Percentiles rank a stretch among this genome's conserved stretches.
These are phyloP conservation scores for Yarrowia yakushimensis DNA, from an alignment of 805 yeast species.

Conservation along the genomic window DNA sequence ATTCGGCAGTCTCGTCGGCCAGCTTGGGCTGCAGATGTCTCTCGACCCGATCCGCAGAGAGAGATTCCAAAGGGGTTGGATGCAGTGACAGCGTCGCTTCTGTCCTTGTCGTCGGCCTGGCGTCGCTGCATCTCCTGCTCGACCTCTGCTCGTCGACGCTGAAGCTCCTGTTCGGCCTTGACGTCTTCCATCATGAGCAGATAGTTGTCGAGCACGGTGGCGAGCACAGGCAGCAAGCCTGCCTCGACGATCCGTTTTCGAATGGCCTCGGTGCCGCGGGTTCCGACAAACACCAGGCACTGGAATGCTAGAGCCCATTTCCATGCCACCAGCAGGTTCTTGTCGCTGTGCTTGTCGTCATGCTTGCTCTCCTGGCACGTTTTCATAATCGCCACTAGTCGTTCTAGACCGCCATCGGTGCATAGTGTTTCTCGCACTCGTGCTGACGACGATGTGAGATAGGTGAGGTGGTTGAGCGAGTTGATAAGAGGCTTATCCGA, in stretches of 20 bases:
- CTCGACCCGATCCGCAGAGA: neutral
- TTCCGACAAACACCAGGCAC: slow-evolving; percentile 85
- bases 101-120: neutral
- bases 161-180: slow-evolving; percentile 23
- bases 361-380: slow-evolving; percentile 53
- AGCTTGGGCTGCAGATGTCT: neutral
- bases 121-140: slow-evolving; percentile 16
- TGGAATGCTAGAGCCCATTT: slow-evolving; percentile 96
- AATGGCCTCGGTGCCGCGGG: slow-evolving; percentile 85
- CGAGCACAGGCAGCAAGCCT: slow-evolving; percentile 84
- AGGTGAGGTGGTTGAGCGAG: slow-evolving; percentile 85
- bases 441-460: slow-evolving; percentile 77
- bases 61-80: slow-evolving; percentile 3
- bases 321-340: slow-evolving; percentile 73
- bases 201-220: slow-evolving; percentile 89
- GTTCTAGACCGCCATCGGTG: slow-evolving; percentile 85
- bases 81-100: neutral
- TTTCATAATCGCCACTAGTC: slow-evolving; percentile 78
- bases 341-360: slow-evolving; percentile 20
- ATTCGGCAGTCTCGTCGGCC: slow-evolving; percentile 11
- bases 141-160: slow-evolving; percentile 12
- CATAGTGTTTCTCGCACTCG: slow-evolving; percentile 88
- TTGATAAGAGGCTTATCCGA: slow-evolving; percentile 86
- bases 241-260: slow-evolving; percentile 85
- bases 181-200: slow-evolving; percentile 36